These are phyloP conservation scores for Penicillium macrosclerotiorum DNA, from an alignment of 495 filamentous ascomycete species.

Conservation along the genomic window DNA sequence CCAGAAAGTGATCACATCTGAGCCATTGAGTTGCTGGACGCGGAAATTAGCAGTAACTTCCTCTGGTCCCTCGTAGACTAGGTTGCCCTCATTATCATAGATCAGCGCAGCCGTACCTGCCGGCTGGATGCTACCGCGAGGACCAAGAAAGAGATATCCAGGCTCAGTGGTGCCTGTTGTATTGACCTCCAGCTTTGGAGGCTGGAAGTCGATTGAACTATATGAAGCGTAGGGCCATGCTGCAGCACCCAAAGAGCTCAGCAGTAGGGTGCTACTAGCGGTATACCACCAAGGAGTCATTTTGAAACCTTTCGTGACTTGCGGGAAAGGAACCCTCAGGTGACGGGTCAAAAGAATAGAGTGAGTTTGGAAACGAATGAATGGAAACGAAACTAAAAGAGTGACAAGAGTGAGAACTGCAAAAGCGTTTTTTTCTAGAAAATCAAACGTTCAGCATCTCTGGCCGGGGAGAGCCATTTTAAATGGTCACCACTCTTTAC, in stretches of 20 bases:
- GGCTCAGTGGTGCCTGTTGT: conserved; percentile 29
- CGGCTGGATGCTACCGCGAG: conserved; percentile 26
- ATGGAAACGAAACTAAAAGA: conserved; percentile 7
- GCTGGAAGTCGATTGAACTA: conserved; percentile 26
- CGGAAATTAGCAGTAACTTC: conserved; percentile 37
- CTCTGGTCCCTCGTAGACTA: conserved; percentile 34
- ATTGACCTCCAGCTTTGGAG: conserved; percentile 29
- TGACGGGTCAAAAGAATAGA: neutral
- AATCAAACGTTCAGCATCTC: neutral
- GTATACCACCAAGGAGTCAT: conserved; percentile 21
- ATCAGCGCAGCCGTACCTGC: conserved; percentile 33
- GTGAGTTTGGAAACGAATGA: neutral
- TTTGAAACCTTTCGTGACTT: neutral
- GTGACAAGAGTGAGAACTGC: conserved; percentile 7
- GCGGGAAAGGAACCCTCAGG: neutral
- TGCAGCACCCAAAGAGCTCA: conserved; percentile 18
- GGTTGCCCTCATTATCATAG: conserved; percentile 31
- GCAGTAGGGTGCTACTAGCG: conserved; percentile 25
- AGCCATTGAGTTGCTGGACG: conserved; percentile 29
- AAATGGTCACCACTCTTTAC: neutral
- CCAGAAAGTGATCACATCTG: conserved; percentile 38
- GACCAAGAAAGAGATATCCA: conserved; percentile 36
- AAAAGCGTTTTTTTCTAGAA: conserved; percentile 2
- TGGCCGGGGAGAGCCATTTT: neutral
- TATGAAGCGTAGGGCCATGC: conserved; percentile 30